Conservation (phyloP, 768 basidiomycete species). For the Auricularia heimuer region DNA sequence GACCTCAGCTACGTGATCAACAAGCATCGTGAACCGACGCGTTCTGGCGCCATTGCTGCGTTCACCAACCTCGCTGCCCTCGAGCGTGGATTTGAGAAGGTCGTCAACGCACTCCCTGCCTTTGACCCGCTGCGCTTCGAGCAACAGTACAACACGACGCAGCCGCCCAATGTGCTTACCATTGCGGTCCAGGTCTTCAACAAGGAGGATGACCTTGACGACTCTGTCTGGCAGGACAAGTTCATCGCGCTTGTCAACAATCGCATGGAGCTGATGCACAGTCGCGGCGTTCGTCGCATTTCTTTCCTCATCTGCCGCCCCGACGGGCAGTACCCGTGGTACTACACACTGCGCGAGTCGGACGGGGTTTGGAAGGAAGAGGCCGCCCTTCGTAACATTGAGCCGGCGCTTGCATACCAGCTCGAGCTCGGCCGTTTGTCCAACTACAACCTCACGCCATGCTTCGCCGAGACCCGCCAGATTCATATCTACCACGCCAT, state of each 20-base stretch:
- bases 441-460: constrained; percentile 93
- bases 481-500: constrained; percentile 97
- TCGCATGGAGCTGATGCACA: constrained; percentile 46
- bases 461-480: constrained; percentile 93
- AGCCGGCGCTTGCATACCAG: constrained; percentile 96
- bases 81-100: constrained; percentile 61
- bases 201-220: constrained; percentile 64
- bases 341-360: constrained; percentile 76
- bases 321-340: constrained; percentile 83
- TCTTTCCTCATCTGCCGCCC: constrained; percentile 82
- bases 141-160: constrained; percentile 65
- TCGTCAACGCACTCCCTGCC: constrained; percentile 60
- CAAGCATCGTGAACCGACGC: constrained; percentile 79
- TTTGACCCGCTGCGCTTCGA: constrained; percentile 64
- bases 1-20: constrained; percentile 90
- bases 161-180: constrained; percentile 90
- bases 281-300: constrained; percentile 82
- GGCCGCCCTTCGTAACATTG: constrained; percentile 93
- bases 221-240: constrained; percentile 67
- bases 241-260: constrained; percentile 66
- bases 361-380: constrained; percentile 82
- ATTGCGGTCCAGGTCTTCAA: constrained; percentile 84
- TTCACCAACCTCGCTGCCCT: constrained; percentile 69
- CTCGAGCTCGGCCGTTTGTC: constrained; percentile 93
- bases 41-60: constrained; percentile 85